Evolutionary conservation across 305 asterid species (phyloP), one percentile per base, ranked within the genome.

Genomic region (Solanum aculeatissimum): DNA sequence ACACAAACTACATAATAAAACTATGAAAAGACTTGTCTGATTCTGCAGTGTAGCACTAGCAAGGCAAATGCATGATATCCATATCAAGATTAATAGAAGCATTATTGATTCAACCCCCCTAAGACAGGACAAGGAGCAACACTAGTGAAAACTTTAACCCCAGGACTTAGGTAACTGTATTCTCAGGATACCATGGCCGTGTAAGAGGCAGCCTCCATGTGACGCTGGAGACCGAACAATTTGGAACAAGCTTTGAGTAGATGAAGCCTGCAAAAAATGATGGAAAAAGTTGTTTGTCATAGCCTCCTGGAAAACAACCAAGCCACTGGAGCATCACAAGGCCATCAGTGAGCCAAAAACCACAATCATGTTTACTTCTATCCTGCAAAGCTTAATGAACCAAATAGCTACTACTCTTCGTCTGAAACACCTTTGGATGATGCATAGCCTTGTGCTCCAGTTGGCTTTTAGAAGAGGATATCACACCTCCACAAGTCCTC

Each of bases 401-500:
- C 74, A 29, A 82, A 53, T 78, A 70, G 57, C 68, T 62, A 23
- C 21, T 35, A 12, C 55, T 86, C 82, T n/a, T 88, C 25, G 9
- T 69, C 84, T 0, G 0, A 83, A 83, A 13, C n/a, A 12, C 54
- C 40, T 25, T 65, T 78, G 51, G 82, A 25, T 68, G 45, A 65
- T 42, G 63, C 85, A 38, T 43, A 66, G 29, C 85, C 60, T 62
- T 69, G 63, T 79, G 75, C 43, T 57, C 80, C 55, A 78, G 60
- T 72, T 62, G 47, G 68, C 66, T 89, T 65, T 29, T 83, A 95
- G 38, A 92, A 92, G 23, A 96, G 97, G 86, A 96, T 91, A 88
- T 96, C 97, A 65, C 99, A 96, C 85, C 94, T 91, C 96, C 97
- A 93, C 79, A 95, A 81, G 86, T 87, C 91, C 88, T 90, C 97